Evolutionary conservation across 805 yeast genomes (phyloP), one percentile per base, ranked within the genome.

Genomic region (Pichia sporocuriosa): DNA sequence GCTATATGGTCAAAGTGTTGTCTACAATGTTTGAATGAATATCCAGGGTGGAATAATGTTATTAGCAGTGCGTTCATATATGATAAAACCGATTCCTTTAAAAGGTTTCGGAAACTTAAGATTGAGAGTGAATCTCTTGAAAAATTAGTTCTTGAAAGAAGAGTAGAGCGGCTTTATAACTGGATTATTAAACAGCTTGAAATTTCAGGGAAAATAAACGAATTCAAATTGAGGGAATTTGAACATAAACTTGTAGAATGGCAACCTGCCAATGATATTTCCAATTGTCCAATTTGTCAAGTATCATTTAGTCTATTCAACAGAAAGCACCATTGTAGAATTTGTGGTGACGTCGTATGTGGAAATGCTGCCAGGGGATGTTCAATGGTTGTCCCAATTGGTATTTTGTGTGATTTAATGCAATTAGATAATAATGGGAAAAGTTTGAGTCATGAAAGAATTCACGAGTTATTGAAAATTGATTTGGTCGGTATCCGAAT

Each of bases 241-340:
- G 87, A 73, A 50, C 68, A 64, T 41, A 54, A 64, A 7, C 58
- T 80, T 3, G 77, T 75, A 0, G 67, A 70, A 12, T 90, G 97
- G 97, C 76, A 72, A 17, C 10, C 23, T 40, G 83, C 73, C 45
- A 43, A 58, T 3, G 52, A 53, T 4, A 70, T 71, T 0, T 51
- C 64, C 0, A 62, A 67, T 41, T 90, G 98, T 57, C 67, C 72
- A 7, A 64, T 84, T 7, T 90, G 98, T 53, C 58, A 65, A 12
- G 65, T 68, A 11, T 53, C 55, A 24, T 93, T 87, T 58, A 67
- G 72, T 10, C 62, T 77, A 11, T 38, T 51, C 0, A 51, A 73
- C 20, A 65, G 97, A 38, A 85, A 82, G 49, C 97, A 93, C 57
- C 98, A 90, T 58, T 93, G 98, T 59, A 66, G 97, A 28, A 59